Percentiles rank a stretch among this genome's conserved stretches.
Evolutionary conservation across 495 filamentous ascomycete genomes (phyloP).

Genomic region (Platismatia glauca): DNA sequence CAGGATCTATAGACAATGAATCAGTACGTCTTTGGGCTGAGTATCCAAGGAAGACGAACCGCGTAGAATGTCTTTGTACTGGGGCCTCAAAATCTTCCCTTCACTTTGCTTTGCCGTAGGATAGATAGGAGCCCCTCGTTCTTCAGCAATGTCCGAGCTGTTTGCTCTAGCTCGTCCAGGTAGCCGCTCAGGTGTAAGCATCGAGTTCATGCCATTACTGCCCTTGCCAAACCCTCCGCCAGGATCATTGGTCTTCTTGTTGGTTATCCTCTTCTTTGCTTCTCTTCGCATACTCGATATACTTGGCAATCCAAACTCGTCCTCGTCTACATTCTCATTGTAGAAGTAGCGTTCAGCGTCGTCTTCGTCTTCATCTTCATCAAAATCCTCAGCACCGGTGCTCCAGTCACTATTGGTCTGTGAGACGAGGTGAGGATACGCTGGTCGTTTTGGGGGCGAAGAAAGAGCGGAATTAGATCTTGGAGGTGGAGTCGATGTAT

Average conservation of each 20-base stretch:
- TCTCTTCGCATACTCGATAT: conserved; percentile 78
- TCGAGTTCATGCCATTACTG: conserved; percentile 28
- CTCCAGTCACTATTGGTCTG: conserved; percentile 70
- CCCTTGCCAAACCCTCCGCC: conserved; percentile 28
- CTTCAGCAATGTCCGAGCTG: conserved; percentile 84
- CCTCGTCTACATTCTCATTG: conserved; percentile 69
- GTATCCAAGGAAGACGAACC: conserved; percentile 34
- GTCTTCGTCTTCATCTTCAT: conserved; percentile 55
- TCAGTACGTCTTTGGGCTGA: conserved; percentile 8
- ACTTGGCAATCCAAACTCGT: conserved; percentile 90
- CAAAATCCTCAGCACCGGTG: conserved; percentile 42
- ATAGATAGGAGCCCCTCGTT: conserved; percentile 78
- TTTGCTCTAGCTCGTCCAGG: conserved; percentile 49
- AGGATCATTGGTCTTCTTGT: conserved; percentile 40
- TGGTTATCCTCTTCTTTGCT: conserved; percentile 41
- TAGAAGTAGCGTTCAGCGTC: conserved; percentile 61
- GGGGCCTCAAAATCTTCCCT: conserved; percentile 89
- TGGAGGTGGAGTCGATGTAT: conserved; percentile 43
- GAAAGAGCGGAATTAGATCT: conserved; percentile 43
- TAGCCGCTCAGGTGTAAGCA: conserved; percentile 26
- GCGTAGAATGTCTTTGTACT: conserved; percentile 92
- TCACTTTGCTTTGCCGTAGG: conserved; percentile 79
- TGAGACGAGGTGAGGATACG: conserved; percentile 66
- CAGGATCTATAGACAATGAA: conserved; percentile 56
- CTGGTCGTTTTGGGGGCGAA: conserved; percentile 53